Base-by-base conservation (phyloP, 352 stramenopile genomes). In the Phytophthora sp. region DNA sequence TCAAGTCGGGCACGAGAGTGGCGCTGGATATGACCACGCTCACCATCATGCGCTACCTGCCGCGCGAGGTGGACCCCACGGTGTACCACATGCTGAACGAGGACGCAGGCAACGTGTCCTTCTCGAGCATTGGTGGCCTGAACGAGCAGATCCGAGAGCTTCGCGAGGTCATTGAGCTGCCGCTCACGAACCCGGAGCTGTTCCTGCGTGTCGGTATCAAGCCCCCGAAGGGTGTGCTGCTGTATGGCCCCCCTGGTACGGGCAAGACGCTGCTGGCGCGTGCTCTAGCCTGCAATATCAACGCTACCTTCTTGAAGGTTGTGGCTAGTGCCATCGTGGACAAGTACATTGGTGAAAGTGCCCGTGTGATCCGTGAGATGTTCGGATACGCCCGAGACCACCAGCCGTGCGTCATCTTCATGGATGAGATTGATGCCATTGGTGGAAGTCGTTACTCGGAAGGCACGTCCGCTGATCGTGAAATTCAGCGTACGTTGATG, bases 361-460 rank as follows among this genome's bases (percentile, higher is more conserved):
- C 97, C 10, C 94, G 97, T 65, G 96, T 99, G 62, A 99, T 99
- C 72, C 96, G 98, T 54, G 98, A 99, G 82, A 99, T 99, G 97
- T 99, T 99, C 62, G 89, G 97, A 80, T 89, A 98, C 78, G 85
- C 94, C 12, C 88, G 92, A 43, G 96, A 99, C 74, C 97, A 99
- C 74, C 92, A 99, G 84, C 97, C 98, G 34, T 99, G 97, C 63
- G 97, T 99, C 54, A 99, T 99, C 76, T 99, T 99, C 71, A 99
- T 99, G 96, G 98, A 99, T 78, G 98, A 99, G 70, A 99, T 99
- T 75, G 98, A 99, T 84, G 97, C 97, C 21, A 99, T 99, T 69
- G 97, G 97, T 69, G 97, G 97, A 62, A 98, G 89, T 44, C 95
- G 98, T 31, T 99, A 99, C 72, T 98, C 90, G 38, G 96, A 99